A percentile compares a stretch with the other conserved stretches of the same genome.
phyloP scores from a whole-genome alignment of 805 yeast species.

The Candida endomychidarum region DNA sequence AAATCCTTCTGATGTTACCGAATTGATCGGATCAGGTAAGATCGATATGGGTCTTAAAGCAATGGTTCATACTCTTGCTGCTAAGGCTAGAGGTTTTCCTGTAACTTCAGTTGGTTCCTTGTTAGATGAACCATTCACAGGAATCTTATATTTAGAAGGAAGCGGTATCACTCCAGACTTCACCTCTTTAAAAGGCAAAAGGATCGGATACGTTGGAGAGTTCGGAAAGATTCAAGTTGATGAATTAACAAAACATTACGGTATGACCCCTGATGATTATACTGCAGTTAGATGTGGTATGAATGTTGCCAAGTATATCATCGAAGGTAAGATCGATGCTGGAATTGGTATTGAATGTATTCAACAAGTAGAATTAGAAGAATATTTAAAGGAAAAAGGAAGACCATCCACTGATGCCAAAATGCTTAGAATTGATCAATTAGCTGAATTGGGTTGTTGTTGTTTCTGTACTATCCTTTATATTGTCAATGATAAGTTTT shows the following conservation, averaged over 20 bases:
- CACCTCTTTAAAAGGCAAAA: conserved; percentile 51
- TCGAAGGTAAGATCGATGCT: conserved; percentile 56
- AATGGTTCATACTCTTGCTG: conserved; percentile 60
- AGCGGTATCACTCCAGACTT: conserved; percentile 53
- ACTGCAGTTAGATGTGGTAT: conserved; percentile 60
- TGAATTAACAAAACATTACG: conserved; percentile 54
- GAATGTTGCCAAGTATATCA: conserved; percentile 57
- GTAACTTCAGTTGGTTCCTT: conserved; percentile 56
- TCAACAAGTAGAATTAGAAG: conserved; percentile 59
- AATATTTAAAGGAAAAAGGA: conserved; percentile 44
- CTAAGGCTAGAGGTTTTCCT: conserved; percentile 57
- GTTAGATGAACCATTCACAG: conserved; percentile 59
- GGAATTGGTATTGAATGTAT: conserved; percentile 61
- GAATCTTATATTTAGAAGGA: conserved; percentile 50
- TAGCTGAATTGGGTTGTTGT: conserved; percentile 59
- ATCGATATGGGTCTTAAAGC: conserved; percentile 61
- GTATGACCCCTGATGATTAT: conserved; percentile 55
- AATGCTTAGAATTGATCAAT: conserved; percentile 55
- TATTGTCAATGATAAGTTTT: conserved; percentile 52
- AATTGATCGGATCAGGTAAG: conserved; percentile 55
- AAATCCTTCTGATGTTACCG: conserved; percentile 59
- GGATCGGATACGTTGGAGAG: conserved; percentile 58
- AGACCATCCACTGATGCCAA: conserved; percentile 47
- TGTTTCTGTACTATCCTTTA: conserved; percentile 58
- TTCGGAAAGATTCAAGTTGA: conserved; percentile 60